A percentile compares a stretch with the other conserved stretches of the same genome.
phyloP scores from a whole-genome alignment of 305 asterid genomes.

The Plantago coronopus region DNA sequence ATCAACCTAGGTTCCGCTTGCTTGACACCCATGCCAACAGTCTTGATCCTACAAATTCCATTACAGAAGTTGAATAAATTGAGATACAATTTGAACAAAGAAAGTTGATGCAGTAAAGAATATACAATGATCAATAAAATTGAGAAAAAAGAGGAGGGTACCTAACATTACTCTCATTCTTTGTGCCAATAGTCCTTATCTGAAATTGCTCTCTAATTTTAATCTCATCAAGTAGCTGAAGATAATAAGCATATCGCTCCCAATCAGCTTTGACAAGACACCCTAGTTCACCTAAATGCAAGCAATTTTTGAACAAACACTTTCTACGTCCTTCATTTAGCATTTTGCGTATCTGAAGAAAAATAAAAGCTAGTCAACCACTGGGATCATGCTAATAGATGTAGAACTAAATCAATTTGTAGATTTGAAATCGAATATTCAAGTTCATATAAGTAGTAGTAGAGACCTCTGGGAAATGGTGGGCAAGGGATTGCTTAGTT shows the following conservation, averaged over 20 bases:
- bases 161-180: slow-evolving; percentile 91
- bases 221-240: slow-evolving; percentile 87
- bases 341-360: slow-evolving; percentile 62
- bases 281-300: slow-evolving; percentile 89
- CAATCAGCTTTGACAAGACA: slow-evolving; percentile 73
- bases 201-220: slow-evolving; percentile 84
- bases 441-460: slow-evolving; percentile 3
- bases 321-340: slow-evolving; percentile 46
- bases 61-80: background rate
- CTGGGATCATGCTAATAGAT: slow-evolving; percentile 16
- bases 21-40: slow-evolving; percentile 70
- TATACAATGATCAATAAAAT: background rate
- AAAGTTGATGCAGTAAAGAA: slow-evolving; percentile 4
- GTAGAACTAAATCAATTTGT: slow-evolving; percentile 6
- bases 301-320: slow-evolving; percentile 74
- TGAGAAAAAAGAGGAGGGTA: slow-evolving; percentile 22
- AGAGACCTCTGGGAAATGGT: slow-evolving; percentile 82
- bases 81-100: background rate
- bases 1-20: slow-evolving; percentile 88
- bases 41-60: slow-evolving; percentile 53
- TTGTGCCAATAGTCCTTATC: slow-evolving; percentile 81
- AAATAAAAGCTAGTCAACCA: slow-evolving; percentile 7
- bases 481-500: slow-evolving; percentile 77
- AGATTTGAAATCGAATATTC: slow-evolving; percentile 13
- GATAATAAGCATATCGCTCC: slow-evolving; percentile 89